Base-by-base conservation (phyloP, 495 filamentous ascomycete species). In the Daldinia caldariorum region DNA sequence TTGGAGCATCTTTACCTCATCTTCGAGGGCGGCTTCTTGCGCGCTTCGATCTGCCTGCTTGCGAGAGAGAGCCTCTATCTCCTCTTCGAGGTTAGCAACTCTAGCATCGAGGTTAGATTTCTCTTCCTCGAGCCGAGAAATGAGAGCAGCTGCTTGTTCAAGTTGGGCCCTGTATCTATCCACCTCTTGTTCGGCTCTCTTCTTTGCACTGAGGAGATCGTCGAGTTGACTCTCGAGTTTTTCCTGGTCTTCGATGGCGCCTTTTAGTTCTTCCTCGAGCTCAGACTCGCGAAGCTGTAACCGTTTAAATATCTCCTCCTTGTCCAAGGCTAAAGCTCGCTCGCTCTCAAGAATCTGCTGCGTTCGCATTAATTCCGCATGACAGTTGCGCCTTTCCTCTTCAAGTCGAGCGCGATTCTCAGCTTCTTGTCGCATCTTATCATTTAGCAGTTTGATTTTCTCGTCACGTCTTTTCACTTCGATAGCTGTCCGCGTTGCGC, bases 281-380 rank as follows among this genome's bases (percentile, higher is more conserved):
- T 97, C 94, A 4, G 89, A 88, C 76, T 98, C 95, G 26, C 94
- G 89, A 38, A 90, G 77, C 74, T 97, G 94, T n/a, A 97, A 83
- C 16, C 96, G 87, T 76, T 94, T 95, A 82, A 97, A 97, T 39
- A 99, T 98, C 67, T 98, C 95, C 70, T 99, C 96, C 75, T 98
- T 99, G 78, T 99, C 96, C 7, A 99, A 83, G 0, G 96, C 96
- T 32, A 99, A 82, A 20, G 94, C 92, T 59, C 96, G 89, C 79
- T 99, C 96, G 66, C 94, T 97, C 79, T 99, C 96, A 9, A 99
- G 81, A 0, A 91, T 96, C 65, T 97, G 91, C 72, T 97, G 93
- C 35, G 97, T 90, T 18, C 91, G 89, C 67, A 94, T 89, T 58
- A 97, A 88, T 74, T 98, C 95, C 20, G 89, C 83, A 62, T 97